Evolutionary conservation across 805 yeast species (phyloP).

Genomic region (Pichia gijzeniarum): DNA sequence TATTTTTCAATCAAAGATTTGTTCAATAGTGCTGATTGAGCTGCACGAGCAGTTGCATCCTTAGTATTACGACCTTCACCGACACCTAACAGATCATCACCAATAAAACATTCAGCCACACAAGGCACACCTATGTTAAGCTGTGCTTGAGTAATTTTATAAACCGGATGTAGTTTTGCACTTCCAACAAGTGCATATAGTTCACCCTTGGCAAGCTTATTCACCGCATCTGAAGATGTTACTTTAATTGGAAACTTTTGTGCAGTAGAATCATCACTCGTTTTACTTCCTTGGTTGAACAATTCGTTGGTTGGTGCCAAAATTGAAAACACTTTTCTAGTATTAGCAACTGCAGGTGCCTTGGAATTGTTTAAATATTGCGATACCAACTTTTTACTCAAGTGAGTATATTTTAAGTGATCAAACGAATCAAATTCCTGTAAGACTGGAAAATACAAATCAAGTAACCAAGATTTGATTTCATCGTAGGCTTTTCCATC

Average conservation of each 20-base stretch:
- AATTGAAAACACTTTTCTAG: not conserved
- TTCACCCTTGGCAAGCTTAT: conserved; percentile 67
- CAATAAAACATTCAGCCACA: conserved; percentile 52
- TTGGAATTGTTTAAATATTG: not conserved
- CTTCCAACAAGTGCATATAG: conserved; percentile 76
- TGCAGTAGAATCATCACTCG: conserved; percentile 4
- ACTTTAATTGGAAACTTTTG: conserved; percentile 17
- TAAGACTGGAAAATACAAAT: conserved; percentile 28
- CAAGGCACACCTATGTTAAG: conserved; percentile 28
- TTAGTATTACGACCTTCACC: conserved; percentile 67
- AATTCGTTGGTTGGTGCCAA: conserved; percentile 5
- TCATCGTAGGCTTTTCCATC: conserved; percentile 22
- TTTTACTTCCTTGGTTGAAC: not conserved
- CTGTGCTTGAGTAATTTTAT: conserved; percentile 32
- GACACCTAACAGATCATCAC: conserved; percentile 58
- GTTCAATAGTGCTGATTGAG: conserved; percentile 67
- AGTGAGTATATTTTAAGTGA: conserved; percentile 5
- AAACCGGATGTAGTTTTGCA: conserved; percentile 57
- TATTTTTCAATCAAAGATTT: conserved; percentile 56
- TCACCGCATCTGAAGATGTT: conserved; percentile 31
- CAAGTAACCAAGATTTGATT: conserved; percentile 51
- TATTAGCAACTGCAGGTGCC: not conserved
- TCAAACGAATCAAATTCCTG: conserved; percentile 9
- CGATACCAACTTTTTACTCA: conserved; percentile 3
- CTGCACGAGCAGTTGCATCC: conserved; percentile 81